A percentile compares a stretch with the other conserved stretches of the same genome.
phyloP scores from a whole-genome alignment of 257 asterid genomes.

The Hygrophila difformis region DNA sequence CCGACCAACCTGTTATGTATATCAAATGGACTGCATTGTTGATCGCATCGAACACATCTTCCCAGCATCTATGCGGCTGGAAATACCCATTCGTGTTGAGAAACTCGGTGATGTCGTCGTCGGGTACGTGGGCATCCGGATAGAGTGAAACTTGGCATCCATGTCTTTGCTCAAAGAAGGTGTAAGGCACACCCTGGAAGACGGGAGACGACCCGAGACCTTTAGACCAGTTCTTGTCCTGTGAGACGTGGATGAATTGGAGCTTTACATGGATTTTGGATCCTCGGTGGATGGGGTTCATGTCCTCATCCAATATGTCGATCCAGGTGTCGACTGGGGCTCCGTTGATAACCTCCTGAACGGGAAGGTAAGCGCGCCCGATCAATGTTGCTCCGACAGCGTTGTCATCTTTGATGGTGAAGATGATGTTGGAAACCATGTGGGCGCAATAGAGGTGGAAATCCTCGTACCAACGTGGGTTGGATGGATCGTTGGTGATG shows the following conservation, averaged over 20 bases:
- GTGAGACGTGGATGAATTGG: slow-evolving; percentile 34
- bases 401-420: slow-evolving; percentile 54
- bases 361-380: slow-evolving; percentile 70
- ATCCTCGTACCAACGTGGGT: slow-evolving; percentile 63
- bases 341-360: slow-evolving; percentile 39
- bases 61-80: slow-evolving; percentile 69
- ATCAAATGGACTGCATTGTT: slow-evolving; percentile 50
- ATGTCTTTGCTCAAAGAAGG: slow-evolving; percentile 60
- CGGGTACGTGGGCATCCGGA: slow-evolving; percentile 61
- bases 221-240: slow-evolving; percentile 58
- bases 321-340: slow-evolving; percentile 51
- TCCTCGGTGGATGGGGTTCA: slow-evolving; percentile 39
- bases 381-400: slow-evolving; percentile 70
- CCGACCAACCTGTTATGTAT: slow-evolving; percentile 84
- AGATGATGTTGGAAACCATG: slow-evolving; percentile 43
- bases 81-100: slow-evolving; percentile 23
- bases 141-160: slow-evolving; percentile 60
- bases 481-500: slow-evolving; percentile 32
- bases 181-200: slow-evolving; percentile 51
- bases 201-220: slow-evolving; percentile 41
- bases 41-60: slow-evolving; percentile 66
- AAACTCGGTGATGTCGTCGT: slow-evolving; percentile 29
- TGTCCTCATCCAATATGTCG: slow-evolving; percentile 44
- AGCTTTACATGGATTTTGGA: slow-evolving; percentile 56
- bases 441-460: slow-evolving; percentile 75